A percentile compares a stretch with the other conserved stretches of the same genome.
Evolutionary conservation across 768 basidiomycete species (phyloP).

Genomic region (Tricholomella constricta): DNA sequence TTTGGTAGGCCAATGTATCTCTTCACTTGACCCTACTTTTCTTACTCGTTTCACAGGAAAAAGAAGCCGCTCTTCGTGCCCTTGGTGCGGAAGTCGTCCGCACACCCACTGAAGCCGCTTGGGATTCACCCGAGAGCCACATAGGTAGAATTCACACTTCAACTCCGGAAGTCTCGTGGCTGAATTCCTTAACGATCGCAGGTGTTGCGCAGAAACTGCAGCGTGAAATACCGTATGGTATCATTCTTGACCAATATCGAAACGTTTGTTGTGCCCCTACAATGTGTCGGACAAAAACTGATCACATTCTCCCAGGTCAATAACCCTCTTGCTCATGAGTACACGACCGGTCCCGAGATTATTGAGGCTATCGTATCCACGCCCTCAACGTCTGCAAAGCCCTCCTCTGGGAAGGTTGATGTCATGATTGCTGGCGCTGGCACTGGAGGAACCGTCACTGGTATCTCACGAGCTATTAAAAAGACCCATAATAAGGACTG

Average conservation of each 20-base stretch:
- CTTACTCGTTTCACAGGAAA: constrained; percentile 56
- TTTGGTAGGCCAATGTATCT: constrained; percentile 36
- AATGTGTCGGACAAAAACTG: constrained; percentile 2
- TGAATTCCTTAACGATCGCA: constrained; percentile 86
- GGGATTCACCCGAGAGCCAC: constrained; percentile 88
- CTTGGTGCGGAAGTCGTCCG: constrained; percentile 94
- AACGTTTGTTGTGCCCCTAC: constrained; percentile 50
- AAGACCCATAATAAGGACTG: constrained; percentile 73
- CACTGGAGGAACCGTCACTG: constrained; percentile 95
- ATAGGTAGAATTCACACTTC: constrained; percentile 68
- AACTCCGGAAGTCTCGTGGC: constrained; percentile 57
- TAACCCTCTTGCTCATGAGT: constrained; percentile 91
- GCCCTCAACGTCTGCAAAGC: constrained; percentile 54
- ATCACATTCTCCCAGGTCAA: constrained; percentile 48
- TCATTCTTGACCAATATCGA: constrained; percentile 92
- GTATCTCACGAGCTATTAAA: constrained; percentile 78
- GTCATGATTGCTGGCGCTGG: constrained; percentile 86
- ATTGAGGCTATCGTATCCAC: constrained; percentile 73
- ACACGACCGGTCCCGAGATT: constrained; percentile 91
- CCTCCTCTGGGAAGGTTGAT: constrained; percentile 77
- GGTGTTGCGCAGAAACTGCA: constrained; percentile 83
- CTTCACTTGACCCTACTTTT: background rate
- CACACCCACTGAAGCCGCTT: constrained; percentile 88
- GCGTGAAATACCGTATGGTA: constrained; percentile 74
- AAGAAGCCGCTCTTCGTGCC: constrained; percentile 88